phyloP scores from a whole-genome alignment of 1,284 basidiomycete genomes.

The Tilletia caries region DNA sequence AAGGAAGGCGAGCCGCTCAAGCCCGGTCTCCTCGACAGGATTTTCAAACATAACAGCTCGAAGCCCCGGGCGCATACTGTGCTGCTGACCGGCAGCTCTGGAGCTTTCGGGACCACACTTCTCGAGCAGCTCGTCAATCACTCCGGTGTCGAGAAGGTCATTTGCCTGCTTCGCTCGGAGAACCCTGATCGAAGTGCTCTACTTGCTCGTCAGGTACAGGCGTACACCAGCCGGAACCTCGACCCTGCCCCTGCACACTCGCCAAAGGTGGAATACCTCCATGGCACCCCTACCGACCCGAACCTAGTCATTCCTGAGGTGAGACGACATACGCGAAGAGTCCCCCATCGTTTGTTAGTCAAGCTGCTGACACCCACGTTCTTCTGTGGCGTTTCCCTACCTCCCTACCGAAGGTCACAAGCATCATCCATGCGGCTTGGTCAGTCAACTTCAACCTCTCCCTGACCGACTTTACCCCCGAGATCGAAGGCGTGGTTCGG shows the following conservation, averaged over 20 bases:
- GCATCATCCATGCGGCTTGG: conserved; percentile 1
- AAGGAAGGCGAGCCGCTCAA: neutral
- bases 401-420: neutral
- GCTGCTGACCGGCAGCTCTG: neutral
- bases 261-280: neutral
- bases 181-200: neutral
- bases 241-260: neutral
- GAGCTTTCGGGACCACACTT: neutral
- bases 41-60: neutral
- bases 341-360: neutral
- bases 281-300: neutral
- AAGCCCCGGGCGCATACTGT: neutral
- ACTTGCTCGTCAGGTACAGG: neutral
- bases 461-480: conserved; percentile 3
- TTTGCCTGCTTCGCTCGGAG: neutral
- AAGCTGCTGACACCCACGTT: neutral
- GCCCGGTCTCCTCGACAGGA: neutral
- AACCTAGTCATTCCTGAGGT: neutral
- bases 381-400: neutral
- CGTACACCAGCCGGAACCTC: neutral
- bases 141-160: neutral
- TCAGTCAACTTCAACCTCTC: conserved; percentile 12
- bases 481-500: conserved; percentile 3
- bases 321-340: neutral
- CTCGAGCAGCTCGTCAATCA: neutral